phyloP scores from a whole-genome alignment of 2,329 filamentous ascomycete species.

The Tolypocladium amazonense region DNA sequence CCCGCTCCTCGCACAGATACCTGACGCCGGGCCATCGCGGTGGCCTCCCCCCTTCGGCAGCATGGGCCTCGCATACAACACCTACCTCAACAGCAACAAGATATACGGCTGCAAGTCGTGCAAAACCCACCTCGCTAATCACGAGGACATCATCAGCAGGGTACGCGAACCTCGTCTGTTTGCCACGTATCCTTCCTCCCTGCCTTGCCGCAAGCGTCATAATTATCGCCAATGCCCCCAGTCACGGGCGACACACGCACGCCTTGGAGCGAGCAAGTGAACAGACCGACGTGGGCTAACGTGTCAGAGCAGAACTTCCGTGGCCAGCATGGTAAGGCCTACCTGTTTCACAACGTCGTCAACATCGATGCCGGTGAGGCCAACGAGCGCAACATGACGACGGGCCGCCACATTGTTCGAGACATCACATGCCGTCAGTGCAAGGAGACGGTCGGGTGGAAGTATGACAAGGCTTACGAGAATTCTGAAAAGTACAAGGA shows the following conservation, averaged over 20 bases:
- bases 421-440: conserved; percentile 90
- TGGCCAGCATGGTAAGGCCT: conserved; percentile 95
- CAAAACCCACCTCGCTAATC: conserved; percentile 91
- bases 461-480: conserved; percentile 97
- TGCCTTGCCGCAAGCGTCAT: neutral
- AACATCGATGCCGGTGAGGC: conserved; percentile 77
- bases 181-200: neutral
- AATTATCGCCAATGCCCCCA: neutral
- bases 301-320: conserved; percentile 69
- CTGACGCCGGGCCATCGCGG: neutral
- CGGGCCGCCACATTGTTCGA: conserved; percentile 84
- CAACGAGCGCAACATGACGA: conserved; percentile 97
- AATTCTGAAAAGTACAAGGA: conserved; percentile 94
- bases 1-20: neutral
- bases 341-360: conserved; percentile 89
- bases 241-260: neutral
- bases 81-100: conserved; percentile 75
- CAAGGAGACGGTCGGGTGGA: conserved; percentile 91
- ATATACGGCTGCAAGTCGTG: conserved; percentile 92
- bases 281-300: neutral
- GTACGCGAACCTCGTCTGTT: conserved; percentile 40
- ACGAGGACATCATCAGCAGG: conserved; percentile 90
- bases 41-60: conserved; percentile 6
- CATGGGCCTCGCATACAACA: conserved; percentile 89
- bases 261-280: neutral